Base-by-base conservation (phyloP, 495 filamentous ascomycete genomes). In the Aspergillus kassunensis region DNA sequence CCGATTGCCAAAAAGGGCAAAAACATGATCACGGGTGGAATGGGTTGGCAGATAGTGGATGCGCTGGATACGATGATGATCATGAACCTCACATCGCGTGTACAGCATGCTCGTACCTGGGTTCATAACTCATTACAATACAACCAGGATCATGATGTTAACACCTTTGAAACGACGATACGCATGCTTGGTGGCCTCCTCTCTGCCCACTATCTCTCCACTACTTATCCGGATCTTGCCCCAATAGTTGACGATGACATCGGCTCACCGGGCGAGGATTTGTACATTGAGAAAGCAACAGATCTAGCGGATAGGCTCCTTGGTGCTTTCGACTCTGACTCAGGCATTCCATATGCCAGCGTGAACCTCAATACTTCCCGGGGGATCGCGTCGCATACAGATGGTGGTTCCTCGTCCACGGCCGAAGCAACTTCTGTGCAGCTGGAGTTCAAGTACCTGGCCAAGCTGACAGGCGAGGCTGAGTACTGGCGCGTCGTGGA, bases 1-100 rank as follows among this genome's bases (percentile, higher is more conserved):
- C 95, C 93, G 13, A 60, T 91, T 31, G 82, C 87, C 1, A 93
- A 91, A 66, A 82, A 67, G n/a, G 87, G 88, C 43, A 71, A 70
- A 30, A 82, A 96, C 49, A 97, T 97, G 90, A 80, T 86, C 10
- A 79, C 84, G 2, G 71, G 75, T 34, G 73, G 73, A 1, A 71
- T 99, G 67, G 93, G 93, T 6, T 99, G 95, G 95, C 97, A 97
- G 53, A 97, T 99, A 44, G 86, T 99, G 25, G 95, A 99, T 71
- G 83, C 91, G 39, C 73, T 99, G 39, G 93, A 99, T 66, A 97
- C 93, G 13, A 73, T 97, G 77, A 97, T 99, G 74, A 71, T 99
- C 47, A 99, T 99, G 93, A 99, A 99, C 61, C 74, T 96, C 39
- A 97, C 93, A 10, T 89, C 81, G 18, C 81, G 90, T 51, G 80